Evolutionary conservation across 2,329 filamentous ascomycete genomes (phyloP).

Genomic region (Alternaria sp.): DNA sequence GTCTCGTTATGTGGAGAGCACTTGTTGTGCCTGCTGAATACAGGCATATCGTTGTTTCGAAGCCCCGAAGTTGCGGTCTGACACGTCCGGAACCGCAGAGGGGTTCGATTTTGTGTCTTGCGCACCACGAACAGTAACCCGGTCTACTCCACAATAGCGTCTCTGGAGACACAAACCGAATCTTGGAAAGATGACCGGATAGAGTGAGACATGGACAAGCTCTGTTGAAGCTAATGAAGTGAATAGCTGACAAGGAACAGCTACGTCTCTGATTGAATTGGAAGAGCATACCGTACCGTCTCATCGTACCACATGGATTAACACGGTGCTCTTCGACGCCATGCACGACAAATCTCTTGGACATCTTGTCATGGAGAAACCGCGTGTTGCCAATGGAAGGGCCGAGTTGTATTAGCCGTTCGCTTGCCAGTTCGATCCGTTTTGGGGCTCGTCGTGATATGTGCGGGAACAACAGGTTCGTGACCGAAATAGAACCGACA

Average conservation of each 20-base stretch:
- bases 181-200: background rate
- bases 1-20: conserved; percentile 17
- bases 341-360: conserved; percentile 4
- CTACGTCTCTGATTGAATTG: conserved; percentile 3
- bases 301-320: background rate
- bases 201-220: background rate
- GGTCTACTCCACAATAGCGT: background rate
- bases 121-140: conserved; percentile 1
- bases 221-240: background rate
- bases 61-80: conserved; percentile 12
- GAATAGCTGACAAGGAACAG: conserved; percentile 2
- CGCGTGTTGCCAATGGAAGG: conserved; percentile 3
- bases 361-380: conserved; percentile 7
- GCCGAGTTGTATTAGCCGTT: conserved; percentile 13
- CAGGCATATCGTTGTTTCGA: conserved; percentile 2
- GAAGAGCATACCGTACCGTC: conserved; percentile 1
- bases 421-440: conserved; percentile 7
- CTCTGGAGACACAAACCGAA: background rate
- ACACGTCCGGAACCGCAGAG: conserved; percentile 9
- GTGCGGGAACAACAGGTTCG: background rate
- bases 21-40: background rate
- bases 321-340: conserved; percentile 1
- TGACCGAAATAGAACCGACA: background rate
- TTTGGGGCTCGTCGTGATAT: conserved; percentile 5
- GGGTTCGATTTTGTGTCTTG: conserved; percentile 1